phyloP scores from a whole-genome alignment of 148 eudicot species.

The Euryodendron excelsum region DNA sequence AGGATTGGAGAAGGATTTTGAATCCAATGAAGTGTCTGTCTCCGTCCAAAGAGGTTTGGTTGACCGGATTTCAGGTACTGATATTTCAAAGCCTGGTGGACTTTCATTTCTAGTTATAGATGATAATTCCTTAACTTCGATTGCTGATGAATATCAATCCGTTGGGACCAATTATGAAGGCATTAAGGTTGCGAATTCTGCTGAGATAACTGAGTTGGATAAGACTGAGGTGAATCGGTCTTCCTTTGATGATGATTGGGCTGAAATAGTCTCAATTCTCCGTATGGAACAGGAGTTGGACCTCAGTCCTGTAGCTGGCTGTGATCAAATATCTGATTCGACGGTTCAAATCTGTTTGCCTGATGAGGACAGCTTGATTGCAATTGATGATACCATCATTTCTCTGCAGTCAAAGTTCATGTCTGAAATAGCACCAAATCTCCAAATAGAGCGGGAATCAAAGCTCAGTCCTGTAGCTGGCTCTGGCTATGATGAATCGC shows the following conservation, averaged over 20 bases:
- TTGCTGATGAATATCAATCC: background rate
- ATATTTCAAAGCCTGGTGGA: background rate
- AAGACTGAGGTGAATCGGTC: background rate
- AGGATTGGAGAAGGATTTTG: background rate
- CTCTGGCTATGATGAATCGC: background rate
- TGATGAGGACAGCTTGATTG: no score
- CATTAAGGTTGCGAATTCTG: background rate
- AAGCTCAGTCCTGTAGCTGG: background rate
- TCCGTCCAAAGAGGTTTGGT: background rate
- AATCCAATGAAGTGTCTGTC: background rate
- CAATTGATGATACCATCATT: background rate
- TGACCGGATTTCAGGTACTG: background rate
- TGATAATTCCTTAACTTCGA: background rate
- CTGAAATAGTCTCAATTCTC: conserved; percentile 5
- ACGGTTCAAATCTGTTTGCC: no score
- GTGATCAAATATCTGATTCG: background rate
- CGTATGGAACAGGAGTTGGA: background rate
- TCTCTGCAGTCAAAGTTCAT: background rate
- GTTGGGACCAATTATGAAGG: background rate
- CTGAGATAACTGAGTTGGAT: background rate
- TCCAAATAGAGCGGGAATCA: background rate
- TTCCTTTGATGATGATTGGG: conserved; percentile 16
- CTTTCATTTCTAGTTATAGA: background rate
- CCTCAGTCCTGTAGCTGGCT: background rate
- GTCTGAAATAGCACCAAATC: background rate